These are phyloP conservation scores for Fibroporia radiculosa DNA, from an alignment of 768 basidiomycete species.

Conservation along the genomic window DNA sequence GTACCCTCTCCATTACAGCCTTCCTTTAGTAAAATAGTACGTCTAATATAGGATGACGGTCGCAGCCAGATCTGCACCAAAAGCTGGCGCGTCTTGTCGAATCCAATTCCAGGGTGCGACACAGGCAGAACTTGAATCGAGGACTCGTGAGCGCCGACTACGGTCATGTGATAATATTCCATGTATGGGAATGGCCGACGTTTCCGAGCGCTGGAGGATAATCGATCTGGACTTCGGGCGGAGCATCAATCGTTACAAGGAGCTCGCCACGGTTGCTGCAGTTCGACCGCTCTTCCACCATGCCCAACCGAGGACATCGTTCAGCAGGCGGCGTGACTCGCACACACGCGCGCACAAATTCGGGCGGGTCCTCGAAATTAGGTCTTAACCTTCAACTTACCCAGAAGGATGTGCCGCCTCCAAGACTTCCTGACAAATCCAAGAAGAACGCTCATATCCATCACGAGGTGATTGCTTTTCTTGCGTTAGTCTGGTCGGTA, in stretches of 20 bases:
- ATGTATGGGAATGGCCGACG: background rate
- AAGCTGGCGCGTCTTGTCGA: too few relatives aligned
- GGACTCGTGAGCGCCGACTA: too few relatives aligned
- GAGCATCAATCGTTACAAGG: background rate
- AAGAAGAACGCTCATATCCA: conserved; percentile 37
- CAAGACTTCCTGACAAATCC: conserved; percentile 41
- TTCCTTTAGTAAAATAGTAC: background rate
- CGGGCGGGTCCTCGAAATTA: conserved; percentile 45
- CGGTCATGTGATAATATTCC: too few relatives aligned
- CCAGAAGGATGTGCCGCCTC: conserved; percentile 45
- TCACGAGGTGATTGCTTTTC: conserved; percentile 34
- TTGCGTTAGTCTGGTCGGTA: background rate
- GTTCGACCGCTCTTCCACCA: conserved; percentile 20
- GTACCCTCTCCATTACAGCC: conserved; percentile 77
- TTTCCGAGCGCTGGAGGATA: background rate
- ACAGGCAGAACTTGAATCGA: too few relatives aligned
- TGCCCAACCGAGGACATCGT: conserved; percentile 47
- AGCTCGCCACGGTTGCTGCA: background rate
- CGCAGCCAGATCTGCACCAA: too few relatives aligned
- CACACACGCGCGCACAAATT: conserved; percentile 58
- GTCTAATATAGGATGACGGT: too few relatives aligned
- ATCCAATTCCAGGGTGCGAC: too few relatives aligned
- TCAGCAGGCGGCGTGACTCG: conserved; percentile 39
- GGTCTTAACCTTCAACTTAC: conserved; percentile 60
- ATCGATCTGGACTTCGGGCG: background rate